phyloP scores from a whole-genome alignment of 2,329 filamentous ascomycete species.

The Alternaria infectoria region DNA sequence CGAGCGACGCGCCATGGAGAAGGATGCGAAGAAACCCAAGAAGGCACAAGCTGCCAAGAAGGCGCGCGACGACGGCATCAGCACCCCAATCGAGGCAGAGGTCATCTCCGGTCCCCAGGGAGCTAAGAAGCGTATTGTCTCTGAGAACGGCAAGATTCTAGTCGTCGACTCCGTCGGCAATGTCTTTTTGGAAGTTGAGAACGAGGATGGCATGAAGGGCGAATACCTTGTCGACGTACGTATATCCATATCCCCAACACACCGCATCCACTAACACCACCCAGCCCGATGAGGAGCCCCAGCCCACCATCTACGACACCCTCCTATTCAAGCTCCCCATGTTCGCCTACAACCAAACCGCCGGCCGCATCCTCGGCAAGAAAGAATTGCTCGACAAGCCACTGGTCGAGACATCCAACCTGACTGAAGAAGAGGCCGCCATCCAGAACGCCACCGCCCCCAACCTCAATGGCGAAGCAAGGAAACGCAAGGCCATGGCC shows the following conservation, averaged over 20 bases:
- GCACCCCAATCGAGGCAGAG: constrained; percentile 63
- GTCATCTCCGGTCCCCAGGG: constrained; percentile 68
- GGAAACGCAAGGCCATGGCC: constrained; percentile 48
- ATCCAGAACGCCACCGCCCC: constrained; percentile 51
- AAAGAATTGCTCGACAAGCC: constrained; percentile 46
- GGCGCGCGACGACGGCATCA: constrained; percentile 57
- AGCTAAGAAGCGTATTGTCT: constrained; percentile 83
- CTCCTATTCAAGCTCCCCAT: constrained; percentile 79
- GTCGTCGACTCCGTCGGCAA: constrained; percentile 92
- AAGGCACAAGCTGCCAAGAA: constrained; percentile 61
- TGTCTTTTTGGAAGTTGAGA: constrained; percentile 92
- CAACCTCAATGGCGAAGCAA: constrained; percentile 55
- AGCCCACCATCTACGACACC: constrained; percentile 81
- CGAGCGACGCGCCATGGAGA: constrained; percentile 88
- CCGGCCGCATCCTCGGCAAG: constrained; percentile 52
- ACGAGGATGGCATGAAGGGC: constrained; percentile 81
- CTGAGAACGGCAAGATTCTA: constrained; percentile 93
- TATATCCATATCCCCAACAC: not conserved
- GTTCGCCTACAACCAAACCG: constrained; percentile 67
- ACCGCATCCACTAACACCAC: constrained; percentile 21
- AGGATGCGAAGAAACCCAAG: constrained; percentile 73
- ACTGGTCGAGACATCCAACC: constrained; percentile 44
- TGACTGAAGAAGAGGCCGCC: constrained; percentile 47
- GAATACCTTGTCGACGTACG: constrained; percentile 87
- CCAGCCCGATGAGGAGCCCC: constrained; percentile 77